These are phyloP conservation scores for Hypoxylon perforatum DNA, from an alignment of 495 filamentous ascomycete genomes.

Conservation along the genomic window DNA sequence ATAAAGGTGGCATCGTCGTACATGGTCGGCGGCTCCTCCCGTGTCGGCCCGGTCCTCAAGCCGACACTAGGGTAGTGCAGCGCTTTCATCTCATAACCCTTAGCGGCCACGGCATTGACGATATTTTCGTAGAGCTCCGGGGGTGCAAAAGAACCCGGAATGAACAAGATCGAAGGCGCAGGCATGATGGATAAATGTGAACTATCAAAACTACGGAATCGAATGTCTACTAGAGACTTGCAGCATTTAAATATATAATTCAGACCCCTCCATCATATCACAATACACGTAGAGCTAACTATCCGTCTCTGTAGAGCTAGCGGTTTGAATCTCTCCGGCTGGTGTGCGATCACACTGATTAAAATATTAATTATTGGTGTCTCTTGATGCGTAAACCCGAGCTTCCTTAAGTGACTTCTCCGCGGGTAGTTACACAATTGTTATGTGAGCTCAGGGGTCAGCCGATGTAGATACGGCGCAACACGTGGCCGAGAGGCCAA, in stretches of 20 bases:
- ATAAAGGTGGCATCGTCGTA: slow-evolving; percentile 47
- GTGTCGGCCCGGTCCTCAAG: slow-evolving; percentile 9
- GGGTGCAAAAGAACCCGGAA: slow-evolving; percentile 53
- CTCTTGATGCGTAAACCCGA: too few relatives aligned
- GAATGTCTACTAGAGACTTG: background rate
- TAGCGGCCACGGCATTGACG: slow-evolving; percentile 30
- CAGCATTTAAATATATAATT: background rate
- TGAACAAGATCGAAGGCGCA: slow-evolving; percentile 53
- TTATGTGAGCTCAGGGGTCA: too few relatives aligned
- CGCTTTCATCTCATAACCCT: slow-evolving; percentile 44
- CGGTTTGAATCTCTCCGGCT: too few relatives aligned
- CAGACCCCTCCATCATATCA: background rate
- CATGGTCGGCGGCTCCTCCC: slow-evolving; percentile 28
- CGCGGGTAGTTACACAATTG: too few relatives aligned
- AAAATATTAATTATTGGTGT: too few relatives aligned
- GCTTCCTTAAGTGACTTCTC: too few relatives aligned
- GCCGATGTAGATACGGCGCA: background rate
- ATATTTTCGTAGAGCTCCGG: slow-evolving; percentile 46
- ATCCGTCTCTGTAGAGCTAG: too few relatives aligned
- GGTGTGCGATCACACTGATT: too few relatives aligned
- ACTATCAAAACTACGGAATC: background rate
- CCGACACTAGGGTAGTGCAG: slow-evolving; percentile 33
- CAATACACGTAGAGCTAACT: too few relatives aligned
- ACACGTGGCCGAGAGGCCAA: background rate
- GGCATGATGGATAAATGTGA: slow-evolving; percentile 43